Conservation (phyloP, 305 asterid species). For the Solanum chacoense region DNA sequence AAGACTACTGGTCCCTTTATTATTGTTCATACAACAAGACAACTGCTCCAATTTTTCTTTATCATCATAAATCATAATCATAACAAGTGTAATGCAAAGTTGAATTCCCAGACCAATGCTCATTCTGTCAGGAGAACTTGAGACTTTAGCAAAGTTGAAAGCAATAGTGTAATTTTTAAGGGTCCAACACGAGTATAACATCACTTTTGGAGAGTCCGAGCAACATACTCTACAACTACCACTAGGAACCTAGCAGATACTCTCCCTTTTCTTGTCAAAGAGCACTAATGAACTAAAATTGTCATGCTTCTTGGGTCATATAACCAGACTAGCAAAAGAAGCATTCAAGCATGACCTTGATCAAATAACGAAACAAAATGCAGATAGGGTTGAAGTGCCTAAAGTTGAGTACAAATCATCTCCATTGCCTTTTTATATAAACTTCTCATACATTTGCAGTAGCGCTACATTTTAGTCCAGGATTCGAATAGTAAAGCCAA, state of each 20-base stretch:
- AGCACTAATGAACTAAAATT: background rate
- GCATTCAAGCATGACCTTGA: background rate
- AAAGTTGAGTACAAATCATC: background rate
- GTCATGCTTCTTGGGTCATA: background rate
- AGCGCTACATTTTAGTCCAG: background rate
- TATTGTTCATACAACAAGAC: background rate
- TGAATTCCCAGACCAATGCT: background rate
- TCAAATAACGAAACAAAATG: background rate
- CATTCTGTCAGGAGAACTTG: background rate
- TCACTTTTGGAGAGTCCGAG: background rate
- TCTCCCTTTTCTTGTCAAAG: background rate
- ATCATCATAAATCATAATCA: background rate
- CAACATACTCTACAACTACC: rapidly evolving
- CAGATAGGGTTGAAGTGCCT: background rate
- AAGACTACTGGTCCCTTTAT: background rate
- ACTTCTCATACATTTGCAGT: background rate
- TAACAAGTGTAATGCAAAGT: background rate
- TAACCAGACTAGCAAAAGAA: background rate
- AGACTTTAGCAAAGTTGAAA: background rate
- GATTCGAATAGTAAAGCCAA: background rate
- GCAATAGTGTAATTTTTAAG: background rate
- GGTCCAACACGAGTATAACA: background rate
- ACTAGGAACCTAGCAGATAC: background rate
- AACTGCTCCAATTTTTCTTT: background rate
- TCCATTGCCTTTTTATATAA: background rate